Evolutionary conservation across 148 eudicot species (phyloP).

Genomic region (Vaccinium vitisidaea): DNA sequence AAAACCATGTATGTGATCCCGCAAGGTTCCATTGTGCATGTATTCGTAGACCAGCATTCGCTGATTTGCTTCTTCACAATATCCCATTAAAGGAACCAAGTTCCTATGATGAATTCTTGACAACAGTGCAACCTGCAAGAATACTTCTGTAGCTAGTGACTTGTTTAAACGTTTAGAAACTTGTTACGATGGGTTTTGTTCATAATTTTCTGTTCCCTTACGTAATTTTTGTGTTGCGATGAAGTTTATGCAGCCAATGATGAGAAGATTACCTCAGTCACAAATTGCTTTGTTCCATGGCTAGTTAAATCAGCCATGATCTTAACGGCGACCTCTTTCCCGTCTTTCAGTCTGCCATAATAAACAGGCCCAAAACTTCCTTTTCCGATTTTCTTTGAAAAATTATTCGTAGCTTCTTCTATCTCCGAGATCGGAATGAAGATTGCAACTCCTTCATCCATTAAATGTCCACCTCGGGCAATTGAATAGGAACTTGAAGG

Average conservation of each 20-base stretch:
- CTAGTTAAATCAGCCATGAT: conserved; percentile 80
- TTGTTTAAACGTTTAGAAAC: neutral
- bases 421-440: conserved; percentile 63
- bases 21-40: conserved; percentile 90
- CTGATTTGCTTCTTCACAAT: conserved; percentile 88
- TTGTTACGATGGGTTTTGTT: neutral
- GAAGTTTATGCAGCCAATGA: conserved; percentile 3
- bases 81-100: conserved; percentile 92
- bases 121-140: conserved; percentile 74
- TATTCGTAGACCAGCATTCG: conserved; percentile 90
- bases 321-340: conserved; percentile 92
- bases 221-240: neutral
- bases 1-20: conserved; percentile 88
- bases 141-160: neutral
- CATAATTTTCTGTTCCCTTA: no score
- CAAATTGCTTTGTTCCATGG: conserved; percentile 85
- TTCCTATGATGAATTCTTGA: conserved; percentile 97
- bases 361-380: conserved; percentile 98
- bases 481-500: conserved; percentile 43
- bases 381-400: conserved; percentile 69
- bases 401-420: conserved; percentile 72
- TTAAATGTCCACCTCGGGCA: conserved; percentile 54
- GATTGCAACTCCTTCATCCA: conserved; percentile 82
- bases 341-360: conserved; percentile 81
- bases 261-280: conserved; percentile 67